Base-by-base conservation (phyloP, 2,329 filamentous ascomycete species). In the Drechslera avenae region DNA sequence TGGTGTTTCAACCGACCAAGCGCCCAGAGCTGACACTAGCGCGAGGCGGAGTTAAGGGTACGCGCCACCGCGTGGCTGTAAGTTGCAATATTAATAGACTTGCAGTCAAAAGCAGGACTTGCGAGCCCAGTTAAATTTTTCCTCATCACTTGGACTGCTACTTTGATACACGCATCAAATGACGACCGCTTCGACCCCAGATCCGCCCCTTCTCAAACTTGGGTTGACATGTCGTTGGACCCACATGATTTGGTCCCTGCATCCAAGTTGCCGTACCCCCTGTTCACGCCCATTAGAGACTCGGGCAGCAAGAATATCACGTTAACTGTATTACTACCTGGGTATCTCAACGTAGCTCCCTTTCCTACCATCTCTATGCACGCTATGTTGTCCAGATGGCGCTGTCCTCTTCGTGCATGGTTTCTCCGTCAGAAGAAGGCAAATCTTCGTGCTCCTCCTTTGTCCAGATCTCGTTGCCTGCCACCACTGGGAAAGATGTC, bases 391-490 rank as follows among this genome's bases (percentile, higher is more conserved):
- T 68, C 68, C 66, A 70, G 6, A 58, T 47, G 8, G 40, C 50
- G 8, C 48, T 47, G 7, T 52, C 49, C 8, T 52, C 49, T 3
- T 63, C 63, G 2, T 47, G 35, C 4, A 42, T 49, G 8, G 52
- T 16, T 39, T 73, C 69, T 9, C 63, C 67, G 33, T 73, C 69
- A 1, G 61, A 63, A 4, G 67, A 71, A 6, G 64, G 64, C 48
- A 73, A 40, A 18, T 71, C 72, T 13, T 73, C 72, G 26, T 74
- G 70, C 52, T 74, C 72, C 50, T 74, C 72, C 50, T 68, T 70
- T 1, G 72, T 74, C 68, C 69, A 71, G 19, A 74, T 72, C 53
- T 73, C 72, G n/a, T 69, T 73, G 1, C 72, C 72, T 23, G 66
- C 64, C 9, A 74, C 68, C 8, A 74, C 72, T 0, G 73, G 73